A percentile compares a stretch with the other conserved stretches of the same genome.
phyloP scores from a whole-genome alignment of 805 yeast species.

The Cyberlindnera mississippiensis region DNA sequence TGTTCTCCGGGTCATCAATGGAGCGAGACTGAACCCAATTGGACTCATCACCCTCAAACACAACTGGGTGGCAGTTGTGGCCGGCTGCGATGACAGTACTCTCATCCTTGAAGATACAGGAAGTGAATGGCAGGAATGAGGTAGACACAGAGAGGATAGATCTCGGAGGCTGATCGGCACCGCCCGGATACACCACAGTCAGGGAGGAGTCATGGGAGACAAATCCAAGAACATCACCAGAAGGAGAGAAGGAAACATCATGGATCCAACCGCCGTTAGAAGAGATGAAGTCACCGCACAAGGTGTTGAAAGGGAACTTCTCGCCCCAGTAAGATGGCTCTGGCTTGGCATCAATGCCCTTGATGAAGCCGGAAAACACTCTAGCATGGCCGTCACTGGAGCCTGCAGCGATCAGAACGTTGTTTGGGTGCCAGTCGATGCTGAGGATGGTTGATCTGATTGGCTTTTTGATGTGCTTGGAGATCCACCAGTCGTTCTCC shows the following conservation, averaged over 20 bases:
- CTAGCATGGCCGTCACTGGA: conserved; percentile 92
- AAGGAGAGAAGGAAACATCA: conserved; percentile 80
- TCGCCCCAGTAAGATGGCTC: conserved; percentile 87
- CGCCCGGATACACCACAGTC: conserved; percentile 73
- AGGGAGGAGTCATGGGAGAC: conserved; percentile 87
- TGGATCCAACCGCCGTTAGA: conserved; percentile 87
- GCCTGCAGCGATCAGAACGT: conserved; percentile 82
- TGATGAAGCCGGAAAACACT: conserved; percentile 84
- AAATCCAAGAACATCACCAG: conserved; percentile 73
- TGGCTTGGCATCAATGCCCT: conserved; percentile 84
- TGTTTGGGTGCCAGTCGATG: conserved; percentile 91
- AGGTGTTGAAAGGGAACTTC: conserved; percentile 88
- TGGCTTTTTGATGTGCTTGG: conserved; percentile 96
- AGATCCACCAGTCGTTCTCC: conserved; percentile 99
- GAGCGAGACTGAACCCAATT: conserved; percentile 59
- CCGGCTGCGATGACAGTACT: conserved; percentile 81
- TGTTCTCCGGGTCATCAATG: conserved; percentile 48
- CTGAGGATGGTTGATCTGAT: conserved; percentile 79
- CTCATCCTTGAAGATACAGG: conserved; percentile 67
- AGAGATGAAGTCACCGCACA: conserved; percentile 75
- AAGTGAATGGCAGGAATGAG: conserved; percentile 72
- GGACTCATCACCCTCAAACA: conserved; percentile 64
- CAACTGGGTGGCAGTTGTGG: conserved; percentile 85
- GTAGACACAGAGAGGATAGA: conserved; percentile 58
- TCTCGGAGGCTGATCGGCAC: conserved; percentile 58